These are phyloP conservation scores for Lolium rigidum DNA, from an alignment of 176 grass and related monocot species.

Conservation along the genomic window DNA sequence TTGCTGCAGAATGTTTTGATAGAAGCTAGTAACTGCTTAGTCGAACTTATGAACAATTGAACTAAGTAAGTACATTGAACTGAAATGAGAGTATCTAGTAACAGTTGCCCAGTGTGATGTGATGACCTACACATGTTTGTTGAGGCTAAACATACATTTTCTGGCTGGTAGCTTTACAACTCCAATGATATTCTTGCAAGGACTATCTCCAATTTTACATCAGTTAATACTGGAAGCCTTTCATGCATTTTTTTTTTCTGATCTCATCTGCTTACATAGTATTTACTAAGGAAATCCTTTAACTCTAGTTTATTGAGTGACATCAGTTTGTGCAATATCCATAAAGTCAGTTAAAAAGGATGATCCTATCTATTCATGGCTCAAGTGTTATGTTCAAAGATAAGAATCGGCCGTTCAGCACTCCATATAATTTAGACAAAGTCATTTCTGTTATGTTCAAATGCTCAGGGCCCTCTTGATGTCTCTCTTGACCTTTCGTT, in stretches of 20 bases:
- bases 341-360: slow-evolving; percentile 16
- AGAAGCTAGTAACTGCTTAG: not conserved
- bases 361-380: not conserved
- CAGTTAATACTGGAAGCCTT: not conserved
- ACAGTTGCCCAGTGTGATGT: not conserved
- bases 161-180: not conserved
- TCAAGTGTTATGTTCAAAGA: too few species aligned
- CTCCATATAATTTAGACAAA: not conserved
- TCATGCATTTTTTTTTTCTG: slow-evolving; percentile 10
- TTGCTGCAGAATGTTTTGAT: slow-evolving; percentile 6
- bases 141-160: not conserved
- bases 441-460: not conserved
- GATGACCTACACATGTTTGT: not conserved
- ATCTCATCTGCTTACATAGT: not conserved
- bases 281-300: not conserved
- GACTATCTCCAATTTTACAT: slow-evolving; percentile 1
- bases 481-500: not conserved
- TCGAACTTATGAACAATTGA: not conserved
- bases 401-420: not conserved
- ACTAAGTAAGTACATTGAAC: not conserved
- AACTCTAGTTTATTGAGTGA: slow-evolving; percentile 9
- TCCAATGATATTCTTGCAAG: not conserved
- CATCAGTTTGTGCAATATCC: slow-evolving; percentile 11
- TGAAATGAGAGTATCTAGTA: not conserved
- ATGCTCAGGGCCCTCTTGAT: slow-evolving; percentile 16